Evolutionary conservation across 306 rosid species (phyloP).

Genomic region (Prunus armeniaca): DNA sequence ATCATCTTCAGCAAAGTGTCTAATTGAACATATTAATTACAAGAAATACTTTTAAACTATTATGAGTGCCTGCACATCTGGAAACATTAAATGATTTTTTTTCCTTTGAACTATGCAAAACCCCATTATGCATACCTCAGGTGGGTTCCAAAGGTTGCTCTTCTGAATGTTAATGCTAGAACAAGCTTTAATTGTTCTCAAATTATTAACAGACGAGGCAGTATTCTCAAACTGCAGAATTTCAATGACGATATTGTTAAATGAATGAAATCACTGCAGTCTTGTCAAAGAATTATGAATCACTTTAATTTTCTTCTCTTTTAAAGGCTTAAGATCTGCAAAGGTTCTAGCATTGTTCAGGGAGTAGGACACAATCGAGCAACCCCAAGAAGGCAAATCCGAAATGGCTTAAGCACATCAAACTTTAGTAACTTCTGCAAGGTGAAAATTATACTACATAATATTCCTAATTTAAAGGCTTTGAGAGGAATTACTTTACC

Average conservation of each 20-base stretch:
- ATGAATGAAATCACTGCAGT: background rate
- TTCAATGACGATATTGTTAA: background rate
- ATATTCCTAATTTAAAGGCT: too few relatives aligned
- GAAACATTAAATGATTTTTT: background rate
- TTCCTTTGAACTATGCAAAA: background rate
- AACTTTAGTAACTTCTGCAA: too few relatives aligned
- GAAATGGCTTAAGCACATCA: too few relatives aligned
- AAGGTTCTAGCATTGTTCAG: background rate
- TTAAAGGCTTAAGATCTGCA: background rate
- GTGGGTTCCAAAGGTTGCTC: background rate
- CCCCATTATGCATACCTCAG: background rate
- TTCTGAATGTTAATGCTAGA: background rate
- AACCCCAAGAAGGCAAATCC: too few relatives aligned
- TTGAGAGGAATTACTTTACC: too few relatives aligned
- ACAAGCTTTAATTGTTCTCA: background rate
- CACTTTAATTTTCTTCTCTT: background rate
- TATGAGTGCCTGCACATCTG: background rate
- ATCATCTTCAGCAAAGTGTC: background rate
- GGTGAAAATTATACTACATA: too few relatives aligned
- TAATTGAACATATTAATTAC: background rate
- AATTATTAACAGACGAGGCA: conserved; percentile 4
- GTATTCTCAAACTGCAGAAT: conserved; percentile 5
- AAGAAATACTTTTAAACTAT: background rate
- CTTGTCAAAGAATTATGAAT: background rate
- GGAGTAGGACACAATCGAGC: background rate